phyloP scores from a whole-genome alignment of 192 early-diverging fungal genomes.

The Backusella parvicylindrica region DNA sequence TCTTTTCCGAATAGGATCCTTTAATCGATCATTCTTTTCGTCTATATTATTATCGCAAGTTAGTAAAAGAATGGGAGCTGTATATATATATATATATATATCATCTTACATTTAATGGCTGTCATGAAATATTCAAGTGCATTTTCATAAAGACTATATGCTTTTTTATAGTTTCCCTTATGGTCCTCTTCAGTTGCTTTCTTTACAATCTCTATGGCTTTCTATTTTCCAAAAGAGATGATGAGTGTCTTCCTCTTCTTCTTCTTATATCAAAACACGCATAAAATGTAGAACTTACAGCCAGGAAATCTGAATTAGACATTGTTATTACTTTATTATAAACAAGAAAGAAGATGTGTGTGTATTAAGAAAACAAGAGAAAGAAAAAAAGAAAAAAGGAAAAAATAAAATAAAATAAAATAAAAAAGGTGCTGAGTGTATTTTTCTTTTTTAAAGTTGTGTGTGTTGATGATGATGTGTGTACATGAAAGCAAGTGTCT shows the following conservation, averaged over 20 bases:
- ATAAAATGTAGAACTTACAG: not conserved
- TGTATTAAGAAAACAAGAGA: not conserved
- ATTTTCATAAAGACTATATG: slow-evolving; percentile 85
- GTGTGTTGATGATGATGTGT: not conserved
- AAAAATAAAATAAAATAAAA: not conserved
- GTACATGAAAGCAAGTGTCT: not conserved
- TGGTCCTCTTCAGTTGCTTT: slow-evolving; percentile 91
- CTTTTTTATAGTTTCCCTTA: slow-evolving; percentile 85
- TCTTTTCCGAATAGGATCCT: slow-evolving; percentile 82
- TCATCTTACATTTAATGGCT: slow-evolving; percentile 86
- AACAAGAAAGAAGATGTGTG: not conserved
- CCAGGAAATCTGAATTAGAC: slow-evolving; percentile 22
- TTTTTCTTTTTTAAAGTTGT: not conserved
- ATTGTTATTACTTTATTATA: not conserved
- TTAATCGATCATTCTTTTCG: slow-evolving; percentile 90
- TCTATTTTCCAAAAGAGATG: slow-evolving; percentile 38
- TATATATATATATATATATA: not conserved
- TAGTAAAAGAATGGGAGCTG: too few species aligned
- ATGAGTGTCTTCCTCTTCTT: not conserved
- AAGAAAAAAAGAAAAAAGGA: not conserved
- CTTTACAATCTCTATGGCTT: slow-evolving; percentile 91
- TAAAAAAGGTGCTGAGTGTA: not conserved
- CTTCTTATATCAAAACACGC: not conserved
- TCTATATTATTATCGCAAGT: slow-evolving; percentile 43
- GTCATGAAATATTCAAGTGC: slow-evolving; percentile 93